Evolutionary conservation across 768 basidiomycete species (phyloP), one percentile per base, ranked within the genome.

Genomic region (Suillus luteus): DNA sequence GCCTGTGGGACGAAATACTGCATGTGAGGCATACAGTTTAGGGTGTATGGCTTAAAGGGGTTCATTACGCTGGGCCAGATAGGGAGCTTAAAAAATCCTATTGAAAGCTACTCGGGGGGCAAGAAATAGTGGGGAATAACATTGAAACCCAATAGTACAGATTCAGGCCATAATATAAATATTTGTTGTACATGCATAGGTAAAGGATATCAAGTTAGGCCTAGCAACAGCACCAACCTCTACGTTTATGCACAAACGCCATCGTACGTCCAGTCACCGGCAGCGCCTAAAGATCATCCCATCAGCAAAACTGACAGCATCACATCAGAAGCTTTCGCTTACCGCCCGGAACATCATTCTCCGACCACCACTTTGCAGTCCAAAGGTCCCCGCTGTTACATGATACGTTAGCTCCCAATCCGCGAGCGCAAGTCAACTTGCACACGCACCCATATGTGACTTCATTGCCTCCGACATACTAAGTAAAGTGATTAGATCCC

Each of bases 291-390:
- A 61, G 48, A 64, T 46, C 60, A 55, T 19, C 27, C 27, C 33
- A 15, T 31, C 2, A 27, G 44, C 33, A 19, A n/a, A 12, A 38
- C 59, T 63, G 5, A 12, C 43, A 35, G 64, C 58, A 48, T 55
- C 57, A 24, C 40, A 35, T 38, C 17, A n/a, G n/a, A 38, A 24
- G 14, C 70, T n/a, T 65, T 66, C 38, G 70, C 71, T 15, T 59
- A 75, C 78, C 76, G 3, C 73, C 72, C 9, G 75, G 77, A 40
- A 69, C 24, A 72, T 83, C 81, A 27, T 71, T 69, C 49, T 82
- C 72, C 11, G 74, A 76, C 84, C 85, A 85, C 78, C 79, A 82
- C 60, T 77, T 69, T 5, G 83, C 83, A 1, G 75, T 79, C 84
- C 84, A 86, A 11, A 84, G 73, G 64, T 83, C 71, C 12, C 82